These are phyloP conservation scores for Plenodomus lindquistii DNA, from an alignment of 2,329 filamentous ascomycete genomes.

Conservation along the genomic window DNA sequence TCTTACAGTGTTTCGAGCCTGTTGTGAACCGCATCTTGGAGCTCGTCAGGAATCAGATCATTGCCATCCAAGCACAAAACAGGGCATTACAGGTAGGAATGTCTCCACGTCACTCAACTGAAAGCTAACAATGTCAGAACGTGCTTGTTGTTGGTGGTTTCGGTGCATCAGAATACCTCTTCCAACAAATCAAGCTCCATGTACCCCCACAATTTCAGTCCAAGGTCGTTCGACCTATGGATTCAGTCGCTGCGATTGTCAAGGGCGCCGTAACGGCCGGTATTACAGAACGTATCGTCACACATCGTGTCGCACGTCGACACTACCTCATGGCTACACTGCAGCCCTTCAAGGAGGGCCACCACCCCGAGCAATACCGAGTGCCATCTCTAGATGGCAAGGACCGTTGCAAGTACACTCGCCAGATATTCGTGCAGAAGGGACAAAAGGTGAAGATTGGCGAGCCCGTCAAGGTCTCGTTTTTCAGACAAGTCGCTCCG, in stretches of 20 bases:
- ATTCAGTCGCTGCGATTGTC: constrained; percentile 97
- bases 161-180: constrained; percentile 96
- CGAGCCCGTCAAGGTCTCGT: constrained; percentile 97
- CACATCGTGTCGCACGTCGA: constrained; percentile 92
- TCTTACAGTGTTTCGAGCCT: constrained; percentile 97
- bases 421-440: constrained; percentile 98
- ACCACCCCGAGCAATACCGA: constrained; percentile 97
- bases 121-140: constrained; percentile 60
- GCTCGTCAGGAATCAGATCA: constrained; percentile 96
- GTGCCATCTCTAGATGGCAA: constrained; percentile 96
- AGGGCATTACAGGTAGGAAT: constrained; percentile 73
- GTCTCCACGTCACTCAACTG: neutral
- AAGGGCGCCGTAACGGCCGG: constrained; percentile 97
- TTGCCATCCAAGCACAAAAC: constrained; percentile 98
- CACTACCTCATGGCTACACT: constrained; percentile 99
- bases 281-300: constrained; percentile 95
- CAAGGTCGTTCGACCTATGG: constrained; percentile 98
- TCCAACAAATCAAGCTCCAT: constrained; percentile 98
- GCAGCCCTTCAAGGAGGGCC: constrained; percentile 98
- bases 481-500: constrained; percentile 96
- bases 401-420: constrained; percentile 96
- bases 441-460: constrained; percentile 99
- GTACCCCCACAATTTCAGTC: constrained; percentile 97
- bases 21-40: constrained; percentile 97
- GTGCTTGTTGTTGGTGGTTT: constrained; percentile 97